A percentile compares a stretch with the other conserved stretches of the same genome.
phyloP scores from a whole-genome alignment of 495 filamentous ascomycete species.

The Bacidia rubella region DNA sequence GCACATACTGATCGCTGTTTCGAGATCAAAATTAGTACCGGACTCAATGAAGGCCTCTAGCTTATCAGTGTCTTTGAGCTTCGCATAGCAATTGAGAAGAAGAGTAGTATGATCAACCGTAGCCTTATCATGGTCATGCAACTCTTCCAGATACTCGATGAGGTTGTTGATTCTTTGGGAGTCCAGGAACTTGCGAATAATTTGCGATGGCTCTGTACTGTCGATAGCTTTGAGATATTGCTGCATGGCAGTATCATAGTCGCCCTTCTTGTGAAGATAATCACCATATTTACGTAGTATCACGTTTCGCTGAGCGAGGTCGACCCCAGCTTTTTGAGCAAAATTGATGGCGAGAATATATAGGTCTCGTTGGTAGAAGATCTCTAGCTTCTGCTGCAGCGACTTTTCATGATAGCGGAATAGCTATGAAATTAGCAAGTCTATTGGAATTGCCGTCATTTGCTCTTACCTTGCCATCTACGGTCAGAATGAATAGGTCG shows the following conservation, averaged over 20 bases:
- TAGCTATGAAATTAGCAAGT: conserved; percentile 36
- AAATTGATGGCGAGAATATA: conserved; percentile 86
- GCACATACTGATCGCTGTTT: conserved; percentile 96
- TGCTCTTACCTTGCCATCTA: conserved; percentile 91
- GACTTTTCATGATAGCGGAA: conserved; percentile 87
- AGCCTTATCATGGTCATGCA: conserved; percentile 87
- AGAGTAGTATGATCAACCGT: conserved; percentile 95
- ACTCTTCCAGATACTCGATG: conserved; percentile 92
- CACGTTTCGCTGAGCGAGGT: conserved; percentile 66
- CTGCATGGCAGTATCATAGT: conserved; percentile 95
- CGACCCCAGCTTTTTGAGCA: conserved; percentile 74
- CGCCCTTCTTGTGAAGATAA: conserved; percentile 84
- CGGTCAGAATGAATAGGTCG: conserved; percentile 72
- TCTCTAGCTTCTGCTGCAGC: conserved; percentile 79
- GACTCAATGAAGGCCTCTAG: conserved; percentile 94
- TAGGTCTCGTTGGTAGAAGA: conserved; percentile 86
- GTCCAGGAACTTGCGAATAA: conserved; percentile 91
- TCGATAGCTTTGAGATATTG: conserved; percentile 95
- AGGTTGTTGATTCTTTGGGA: conserved; percentile 94
- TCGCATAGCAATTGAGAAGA: conserved; percentile 92
- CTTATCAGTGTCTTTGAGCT: conserved; percentile 90
- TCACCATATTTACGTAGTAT: conserved; percentile 93
- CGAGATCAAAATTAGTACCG: conserved; percentile 90
- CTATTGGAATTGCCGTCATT: conserved; percentile 21
- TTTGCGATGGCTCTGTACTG: conserved; percentile 85